These are phyloP conservation scores for Mycena polygramma DNA, from an alignment of 768 basidiomycete species.

Conservation along the genomic window DNA sequence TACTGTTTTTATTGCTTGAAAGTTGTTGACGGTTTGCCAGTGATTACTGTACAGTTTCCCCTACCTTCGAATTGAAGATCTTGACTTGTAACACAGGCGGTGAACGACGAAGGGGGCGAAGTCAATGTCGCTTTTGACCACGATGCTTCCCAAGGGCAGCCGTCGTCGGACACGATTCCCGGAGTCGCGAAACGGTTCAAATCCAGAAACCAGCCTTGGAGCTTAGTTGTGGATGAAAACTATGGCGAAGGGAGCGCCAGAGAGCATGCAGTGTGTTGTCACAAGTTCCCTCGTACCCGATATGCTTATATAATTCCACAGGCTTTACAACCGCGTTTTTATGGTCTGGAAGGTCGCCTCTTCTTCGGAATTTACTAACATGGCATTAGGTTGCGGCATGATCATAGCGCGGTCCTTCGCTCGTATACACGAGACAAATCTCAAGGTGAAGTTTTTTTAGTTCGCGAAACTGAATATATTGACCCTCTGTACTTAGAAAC, in stretches of 20 bases:
- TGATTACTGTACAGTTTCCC: slow-evolving; percentile 77
- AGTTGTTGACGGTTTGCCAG: slow-evolving; percentile 51
- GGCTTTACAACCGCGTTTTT: slow-evolving; percentile 95
- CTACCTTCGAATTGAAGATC: slow-evolving; percentile 6
- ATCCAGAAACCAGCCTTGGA: slow-evolving; percentile 88
- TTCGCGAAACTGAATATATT: neutral
- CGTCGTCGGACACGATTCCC: slow-evolving; percentile 85
- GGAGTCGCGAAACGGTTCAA: slow-evolving; percentile 92
- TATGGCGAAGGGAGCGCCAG: slow-evolving; percentile 98
- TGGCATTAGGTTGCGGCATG: slow-evolving; percentile 73
- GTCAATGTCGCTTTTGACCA: slow-evolving; percentile 93
- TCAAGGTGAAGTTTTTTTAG: slow-evolving; percentile 71
- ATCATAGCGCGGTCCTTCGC: slow-evolving; percentile 96
- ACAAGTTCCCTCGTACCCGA: neutral
- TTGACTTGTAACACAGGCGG: slow-evolving; percentile 64
- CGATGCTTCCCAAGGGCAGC: slow-evolving; percentile 59
- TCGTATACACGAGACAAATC: slow-evolving; percentile 97
- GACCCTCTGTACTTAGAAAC: slow-evolving; percentile 73
- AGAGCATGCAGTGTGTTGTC: slow-evolving; percentile 81
- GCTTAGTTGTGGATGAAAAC: slow-evolving; percentile 94
- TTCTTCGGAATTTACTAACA: slow-evolving; percentile 17
- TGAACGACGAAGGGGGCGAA: slow-evolving; percentile 94
- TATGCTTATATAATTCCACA: slow-evolving; percentile 6
- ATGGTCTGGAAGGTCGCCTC: slow-evolving; percentile 62
- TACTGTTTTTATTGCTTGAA: neutral